Conservation (phyloP, 2,329 filamentous ascomycete genomes). For the Coleophoma eucalyptorum region DNA sequence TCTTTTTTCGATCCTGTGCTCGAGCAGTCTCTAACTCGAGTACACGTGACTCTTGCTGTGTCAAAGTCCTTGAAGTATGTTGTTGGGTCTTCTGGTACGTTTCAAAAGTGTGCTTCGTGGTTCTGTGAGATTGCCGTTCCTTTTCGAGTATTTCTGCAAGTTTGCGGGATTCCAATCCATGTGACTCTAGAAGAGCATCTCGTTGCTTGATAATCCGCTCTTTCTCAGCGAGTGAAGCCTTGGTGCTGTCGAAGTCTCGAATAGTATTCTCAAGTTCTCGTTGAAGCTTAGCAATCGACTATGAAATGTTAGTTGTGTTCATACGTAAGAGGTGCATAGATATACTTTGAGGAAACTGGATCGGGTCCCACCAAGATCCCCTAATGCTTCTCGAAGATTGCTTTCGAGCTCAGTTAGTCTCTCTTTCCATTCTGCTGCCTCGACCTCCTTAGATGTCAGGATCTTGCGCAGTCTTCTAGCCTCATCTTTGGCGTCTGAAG, state of each 20-base stretch:
- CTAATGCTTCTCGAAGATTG: conserved; percentile 80
- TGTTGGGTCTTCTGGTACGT: conserved; percentile 84
- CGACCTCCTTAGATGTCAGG: conserved; percentile 78
- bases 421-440: conserved; percentile 88
- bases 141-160: conserved; percentile 87
- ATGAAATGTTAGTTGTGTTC: conserved; percentile 12
- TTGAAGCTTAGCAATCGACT: conserved; percentile 84
- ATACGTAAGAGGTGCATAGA: background rate
- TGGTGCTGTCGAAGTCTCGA: conserved; percentile 76
- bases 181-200: conserved; percentile 82
- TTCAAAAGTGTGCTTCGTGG: conserved; percentile 85
- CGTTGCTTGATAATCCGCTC: conserved; percentile 87
- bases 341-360: conserved; percentile 77
- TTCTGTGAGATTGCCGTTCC: conserved; percentile 78
- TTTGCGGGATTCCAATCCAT: conserved; percentile 81
- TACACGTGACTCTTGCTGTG: conserved; percentile 80
- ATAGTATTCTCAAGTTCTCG: conserved; percentile 81
- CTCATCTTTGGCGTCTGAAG: conserved; percentile 80
- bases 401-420: conserved; percentile 85
- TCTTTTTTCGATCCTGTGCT: conserved; percentile 72
- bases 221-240: conserved; percentile 79
- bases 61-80: conserved; percentile 80
- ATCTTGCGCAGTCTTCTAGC: conserved; percentile 76
- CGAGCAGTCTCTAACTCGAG: conserved; percentile 80
- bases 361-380: conserved; percentile 81